These are phyloP conservation scores for Thelephora terrestris DNA, from an alignment of 1,284 basidiomycete species.

Conservation along the genomic window DNA sequence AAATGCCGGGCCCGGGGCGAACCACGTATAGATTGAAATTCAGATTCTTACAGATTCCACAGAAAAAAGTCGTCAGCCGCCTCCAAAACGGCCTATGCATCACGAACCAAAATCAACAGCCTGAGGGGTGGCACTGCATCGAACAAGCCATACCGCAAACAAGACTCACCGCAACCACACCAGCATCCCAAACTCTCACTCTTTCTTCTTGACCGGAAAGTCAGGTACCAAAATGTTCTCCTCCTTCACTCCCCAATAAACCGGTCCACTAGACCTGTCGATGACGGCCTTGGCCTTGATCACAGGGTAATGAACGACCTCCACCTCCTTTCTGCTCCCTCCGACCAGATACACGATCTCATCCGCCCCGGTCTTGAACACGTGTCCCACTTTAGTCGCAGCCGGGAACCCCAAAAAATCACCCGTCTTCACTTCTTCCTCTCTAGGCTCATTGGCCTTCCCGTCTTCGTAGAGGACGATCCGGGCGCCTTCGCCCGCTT, in stretches of 20 bases:
- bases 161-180: no score
- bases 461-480: conserved; percentile 12
- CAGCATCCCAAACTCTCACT: no score
- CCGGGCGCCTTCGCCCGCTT: conserved; percentile 16
- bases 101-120: no score
- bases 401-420: conserved; percentile 21
- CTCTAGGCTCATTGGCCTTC: conserved; percentile 7
- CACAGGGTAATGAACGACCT: conserved; percentile 16
- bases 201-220: no score
- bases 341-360: conserved; percentile 19
- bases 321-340: conserved; percentile 16
- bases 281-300: conserved; percentile 10
- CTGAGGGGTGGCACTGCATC: no score
- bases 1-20: no score
- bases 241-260: conserved; percentile 10
- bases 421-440: conserved; percentile 15
- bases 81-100: no score
- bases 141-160: no score
- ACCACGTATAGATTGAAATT: no score
- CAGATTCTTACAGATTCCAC: no score
- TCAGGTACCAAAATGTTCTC: conserved; percentile 1
- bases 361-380: conserved; percentile 11
- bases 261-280: conserved; percentile 6
- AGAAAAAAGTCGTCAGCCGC: no score
- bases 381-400: conserved; percentile 11